Evolutionary conservation across 2,329 filamentous ascomycete genomes (phyloP).

Genomic region (Aureobasidium musti): DNA sequence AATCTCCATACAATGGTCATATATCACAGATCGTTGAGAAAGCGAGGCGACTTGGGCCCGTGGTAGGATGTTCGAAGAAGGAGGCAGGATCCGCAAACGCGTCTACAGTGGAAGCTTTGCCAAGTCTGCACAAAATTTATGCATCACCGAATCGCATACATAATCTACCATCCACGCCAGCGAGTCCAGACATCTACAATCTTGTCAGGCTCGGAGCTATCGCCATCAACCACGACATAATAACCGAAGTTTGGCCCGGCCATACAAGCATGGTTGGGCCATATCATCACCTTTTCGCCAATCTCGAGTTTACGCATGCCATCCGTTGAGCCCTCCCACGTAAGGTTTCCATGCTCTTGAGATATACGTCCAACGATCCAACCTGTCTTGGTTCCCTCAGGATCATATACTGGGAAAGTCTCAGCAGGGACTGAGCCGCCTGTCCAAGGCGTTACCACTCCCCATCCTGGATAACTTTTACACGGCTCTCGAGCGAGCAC

Average conservation of each 20-base stretch:
- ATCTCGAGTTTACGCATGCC: conserved; percentile 55
- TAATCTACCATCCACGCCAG: conserved; percentile 66
- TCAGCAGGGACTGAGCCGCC: conserved; percentile 36
- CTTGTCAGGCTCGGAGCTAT: conserved; percentile 59
- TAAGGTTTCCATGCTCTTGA: conserved; percentile 76
- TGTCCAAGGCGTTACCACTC: conserved; percentile 64
- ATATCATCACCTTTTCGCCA: conserved; percentile 69
- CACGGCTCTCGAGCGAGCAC: conserved; percentile 74
- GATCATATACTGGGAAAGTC: conserved; percentile 39
- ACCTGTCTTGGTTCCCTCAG: conserved; percentile 47
- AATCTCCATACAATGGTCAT: not conserved
- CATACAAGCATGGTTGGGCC: conserved; percentile 82
- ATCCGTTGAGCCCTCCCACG: conserved; percentile 55
- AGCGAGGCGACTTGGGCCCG: not conserved
- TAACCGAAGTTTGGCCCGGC: conserved; percentile 69
- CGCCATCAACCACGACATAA: conserved; percentile 72
- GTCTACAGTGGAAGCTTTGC: not conserved
- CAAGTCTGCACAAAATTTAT: not conserved
- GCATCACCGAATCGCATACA: not conserved
- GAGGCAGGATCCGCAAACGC: not conserved
- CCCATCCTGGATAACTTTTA: conserved; percentile 70
- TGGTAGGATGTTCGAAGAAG: not conserved
- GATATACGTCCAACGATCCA: conserved; percentile 73
- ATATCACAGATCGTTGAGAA: not conserved
- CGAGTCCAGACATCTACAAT: conserved; percentile 72